These are phyloP conservation scores for Helianthus tuberosus DNA, from an alignment of 129 eudicot genomes.

Conservation along the genomic window DNA sequence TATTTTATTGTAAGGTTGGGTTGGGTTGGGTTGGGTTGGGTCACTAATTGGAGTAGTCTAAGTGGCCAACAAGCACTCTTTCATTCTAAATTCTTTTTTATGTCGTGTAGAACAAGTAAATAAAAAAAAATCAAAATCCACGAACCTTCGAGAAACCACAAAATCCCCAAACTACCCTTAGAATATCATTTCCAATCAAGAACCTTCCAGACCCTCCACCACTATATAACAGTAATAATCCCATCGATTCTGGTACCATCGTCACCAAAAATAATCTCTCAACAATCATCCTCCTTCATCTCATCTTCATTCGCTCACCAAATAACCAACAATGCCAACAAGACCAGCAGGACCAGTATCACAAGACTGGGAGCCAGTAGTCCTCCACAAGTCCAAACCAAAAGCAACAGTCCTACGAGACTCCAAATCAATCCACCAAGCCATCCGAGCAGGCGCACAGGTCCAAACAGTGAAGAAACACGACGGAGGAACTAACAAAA, in stretches of 20 bases:
- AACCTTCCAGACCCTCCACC: conserved; percentile 43
- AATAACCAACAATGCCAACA: conserved; percentile 37
- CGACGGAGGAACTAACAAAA: conserved; percentile 63
- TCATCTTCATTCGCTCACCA: neutral
- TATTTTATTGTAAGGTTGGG: too few relatives aligned
- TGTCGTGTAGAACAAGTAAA: conserved; percentile 1
- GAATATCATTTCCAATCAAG: neutral
- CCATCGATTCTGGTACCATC: neutral
- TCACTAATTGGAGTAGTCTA: too few relatives aligned
- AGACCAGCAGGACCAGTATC: conserved; percentile 40
- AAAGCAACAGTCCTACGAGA: conserved; percentile 53
- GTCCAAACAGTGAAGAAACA: conserved; percentile 63
- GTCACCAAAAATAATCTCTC: neutral
- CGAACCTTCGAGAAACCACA: conserved; percentile 32
- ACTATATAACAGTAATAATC: conserved; percentile 4
- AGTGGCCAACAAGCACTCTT: neutral
- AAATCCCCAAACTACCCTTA: neutral
- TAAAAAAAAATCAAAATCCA: neutral
- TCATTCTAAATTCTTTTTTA: neutral
- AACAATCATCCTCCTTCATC: neutral
- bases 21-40: too few relatives aligned
- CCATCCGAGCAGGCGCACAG: conserved; percentile 57
- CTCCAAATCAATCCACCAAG: conserved; percentile 59
- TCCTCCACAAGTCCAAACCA: conserved; percentile 56
- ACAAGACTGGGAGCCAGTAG: conserved; percentile 83